Conservation (phyloP, 176 grass and related monocot species). For the Avena insularis region DNA sequence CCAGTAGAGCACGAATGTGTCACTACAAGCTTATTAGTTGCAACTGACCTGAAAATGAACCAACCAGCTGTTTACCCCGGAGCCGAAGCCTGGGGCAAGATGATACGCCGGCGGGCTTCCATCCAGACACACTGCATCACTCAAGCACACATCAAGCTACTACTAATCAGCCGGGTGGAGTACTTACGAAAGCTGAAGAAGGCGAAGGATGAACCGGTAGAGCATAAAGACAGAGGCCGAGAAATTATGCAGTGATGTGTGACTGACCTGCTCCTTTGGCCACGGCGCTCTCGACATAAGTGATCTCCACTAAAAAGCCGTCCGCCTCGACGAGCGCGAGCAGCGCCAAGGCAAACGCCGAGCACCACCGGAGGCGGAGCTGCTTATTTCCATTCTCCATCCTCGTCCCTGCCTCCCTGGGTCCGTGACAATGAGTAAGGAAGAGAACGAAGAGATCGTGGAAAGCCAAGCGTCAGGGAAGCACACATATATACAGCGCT, state of each 20-base stretch:
- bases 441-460: background rate
- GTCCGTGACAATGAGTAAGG: background rate
- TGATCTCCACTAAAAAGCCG: conserved; percentile 61
- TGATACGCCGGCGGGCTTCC: conserved; percentile 83
- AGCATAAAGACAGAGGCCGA: background rate
- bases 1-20: background rate
- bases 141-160: background rate
- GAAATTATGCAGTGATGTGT: background rate
- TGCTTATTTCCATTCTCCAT: conserved; percentile 14
- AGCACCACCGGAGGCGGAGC: conserved; percentile 20
- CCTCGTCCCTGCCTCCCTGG: background rate
- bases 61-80: conserved; percentile 77
- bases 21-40: background rate
- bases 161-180: background rate
- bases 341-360: conserved; percentile 43
- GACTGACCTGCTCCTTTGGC: conserved; percentile 78
- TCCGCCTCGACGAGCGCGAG: conserved; percentile 24
- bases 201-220: background rate
- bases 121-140: conserved; percentile 73
- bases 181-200: background rate
- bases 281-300: conserved; percentile 59
- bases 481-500: background rate
- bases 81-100: conserved; percentile 72
- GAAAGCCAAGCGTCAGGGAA: background rate
- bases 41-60: conserved; percentile 70